Evolutionary conservation across 352 stramenopile genomes (phyloP), one percentile per base, ranked within the genome.

Genomic region (Globisporangium echinulatum): DNA sequence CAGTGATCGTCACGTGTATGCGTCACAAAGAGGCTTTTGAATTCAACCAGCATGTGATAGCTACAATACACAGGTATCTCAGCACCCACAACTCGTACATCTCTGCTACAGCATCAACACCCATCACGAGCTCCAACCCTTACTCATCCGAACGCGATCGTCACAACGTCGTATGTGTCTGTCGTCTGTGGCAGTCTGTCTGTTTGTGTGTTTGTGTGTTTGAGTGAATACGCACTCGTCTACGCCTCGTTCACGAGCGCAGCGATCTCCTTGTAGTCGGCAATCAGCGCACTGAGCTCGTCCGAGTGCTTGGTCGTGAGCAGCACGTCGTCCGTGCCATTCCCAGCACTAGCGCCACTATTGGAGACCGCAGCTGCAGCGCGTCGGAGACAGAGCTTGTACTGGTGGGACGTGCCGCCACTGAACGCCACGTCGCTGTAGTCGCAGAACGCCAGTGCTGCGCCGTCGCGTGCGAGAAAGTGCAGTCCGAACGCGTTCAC

Each of bases 401-500:
- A 90, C 68, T 90, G 76, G 50, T 83, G 72, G 56, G 83, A 83
- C 37, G 72, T 59, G 4, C 77, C 78, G 39, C 74, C 74, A 49
- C 70, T 87, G 57, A 77, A 82, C 8, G 70, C 65, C 6, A 91
- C 69, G 52, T 93, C 79, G 3, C 62, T 40, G 63, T 89, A 89
- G 51, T 90, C 81, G 57, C 75, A 90, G 44, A 79, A 85, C 9
- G 67, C 74, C 8, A 97, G 59, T 49, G 87, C 72, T 8, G 75
- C 67, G 42, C 79, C 74, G 58, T 89, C 72, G 2, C 82, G 71
- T n/a, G 73, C 73, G 19, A 97, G 69, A 52, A 98, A 90, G 66
- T 96, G 86, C 69, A 98, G 80, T n/a, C 92, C 92, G 42, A 90
- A 85, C 42, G 79, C 75, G 70, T 97, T 96, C 59, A 97, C 88